Percentiles rank a stretch among this genome's conserved stretches.
These are phyloP conservation scores for Aethionema arabicum DNA, from an alignment of 345 rosid species.

Conservation along the genomic window DNA sequence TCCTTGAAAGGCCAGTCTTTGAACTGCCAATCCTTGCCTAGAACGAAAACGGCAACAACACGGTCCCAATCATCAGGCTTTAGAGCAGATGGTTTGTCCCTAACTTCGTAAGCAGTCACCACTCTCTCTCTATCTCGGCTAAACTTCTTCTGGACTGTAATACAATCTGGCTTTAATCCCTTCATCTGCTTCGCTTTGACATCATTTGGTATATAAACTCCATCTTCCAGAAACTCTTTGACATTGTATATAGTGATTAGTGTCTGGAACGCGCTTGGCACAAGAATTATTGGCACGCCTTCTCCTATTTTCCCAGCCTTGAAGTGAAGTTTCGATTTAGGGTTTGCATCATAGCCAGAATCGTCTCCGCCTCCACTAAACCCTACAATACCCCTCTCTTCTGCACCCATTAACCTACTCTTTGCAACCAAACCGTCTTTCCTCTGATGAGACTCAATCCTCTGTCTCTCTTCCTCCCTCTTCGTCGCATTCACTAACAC, in stretches of 20 bases:
- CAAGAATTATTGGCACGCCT: slow-evolving; percentile 90
- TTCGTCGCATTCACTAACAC: slow-evolving; percentile 73
- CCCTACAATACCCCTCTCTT: slow-evolving; percentile 72
- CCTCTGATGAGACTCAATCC: slow-evolving; percentile 86
- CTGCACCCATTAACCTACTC: slow-evolving; percentile 77
- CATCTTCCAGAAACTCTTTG: slow-evolving; percentile 93
- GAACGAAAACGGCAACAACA: slow-evolving; percentile 82
- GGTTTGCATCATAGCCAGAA: slow-evolving; percentile 48
- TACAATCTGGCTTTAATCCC: slow-evolving; percentile 82
- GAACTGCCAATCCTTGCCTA: slow-evolving; percentile 99
- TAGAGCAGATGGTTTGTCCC: slow-evolving; percentile 85
- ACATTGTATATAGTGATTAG: slow-evolving; percentile 88
- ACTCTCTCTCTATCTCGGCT: slow-evolving; percentile 85
- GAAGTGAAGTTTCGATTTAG: slow-evolving; percentile 64
- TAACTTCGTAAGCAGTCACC: slow-evolving; percentile 87
- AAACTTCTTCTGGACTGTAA: slow-evolving; percentile 95
- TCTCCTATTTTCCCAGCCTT: slow-evolving; percentile 85
- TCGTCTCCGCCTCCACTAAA: slow-evolving; percentile 66
- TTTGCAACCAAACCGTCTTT: slow-evolving; percentile 95
- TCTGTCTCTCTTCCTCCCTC: slow-evolving; percentile 86
- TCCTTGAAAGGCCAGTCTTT: slow-evolving; percentile 99
- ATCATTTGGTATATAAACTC: slow-evolving; percentile 77
- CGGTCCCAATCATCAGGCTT: slow-evolving; percentile 92
- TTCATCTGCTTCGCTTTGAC: slow-evolving; percentile 88
- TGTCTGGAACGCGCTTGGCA: slow-evolving; percentile 91